phyloP scores from a whole-genome alignment of 179 eudicot species.

The Beta lomatogona region DNA sequence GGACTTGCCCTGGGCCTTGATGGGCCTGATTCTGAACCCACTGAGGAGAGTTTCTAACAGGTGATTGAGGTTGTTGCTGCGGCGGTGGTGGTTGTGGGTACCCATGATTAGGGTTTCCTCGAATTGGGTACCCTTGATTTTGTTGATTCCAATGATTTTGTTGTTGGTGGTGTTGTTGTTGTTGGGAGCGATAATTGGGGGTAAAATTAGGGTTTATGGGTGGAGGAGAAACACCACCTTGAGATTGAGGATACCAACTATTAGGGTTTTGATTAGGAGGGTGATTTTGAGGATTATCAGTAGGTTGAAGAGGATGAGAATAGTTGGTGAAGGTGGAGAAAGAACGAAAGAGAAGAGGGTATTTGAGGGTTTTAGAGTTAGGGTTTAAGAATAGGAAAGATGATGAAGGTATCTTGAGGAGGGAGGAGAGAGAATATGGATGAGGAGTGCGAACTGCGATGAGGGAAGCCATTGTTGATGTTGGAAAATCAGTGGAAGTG shows the following conservation, averaged over 20 bases:
- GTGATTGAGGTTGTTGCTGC: background rate
- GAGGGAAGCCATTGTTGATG: too few species aligned
- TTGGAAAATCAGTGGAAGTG: too few species aligned
- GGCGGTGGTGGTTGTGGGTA: slow-evolving; percentile 15
- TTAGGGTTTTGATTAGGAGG: slow-evolving; percentile 31
- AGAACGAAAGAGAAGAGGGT: slow-evolving; percentile 27
- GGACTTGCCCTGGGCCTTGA: slow-evolving; percentile 24
- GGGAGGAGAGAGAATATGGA: too few species aligned
- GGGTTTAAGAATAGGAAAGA: too few species aligned
- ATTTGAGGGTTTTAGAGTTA: background rate
- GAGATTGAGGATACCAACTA: slow-evolving; percentile 21
- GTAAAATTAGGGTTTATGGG: slow-evolving; percentile 32
- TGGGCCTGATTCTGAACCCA: slow-evolving; percentile 37
- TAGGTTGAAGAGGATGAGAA: slow-evolving; percentile 19
- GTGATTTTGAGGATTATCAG: slow-evolving; percentile 16
- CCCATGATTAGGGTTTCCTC: slow-evolving; percentile 27
- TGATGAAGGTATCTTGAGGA: too few species aligned
- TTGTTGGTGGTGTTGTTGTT: slow-evolving; percentile 24
- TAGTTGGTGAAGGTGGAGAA: slow-evolving; percentile 30
- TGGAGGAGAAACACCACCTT: background rate
- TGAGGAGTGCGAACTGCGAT: too few species aligned
- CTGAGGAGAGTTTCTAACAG: slow-evolving; percentile 27
- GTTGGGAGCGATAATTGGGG: slow-evolving; percentile 12
- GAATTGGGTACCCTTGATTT: slow-evolving; percentile 37
- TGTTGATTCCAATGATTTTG: slow-evolving; percentile 33